Percentiles rank a stretch among this genome's conserved stretches.
Conservation (phyloP, 2,329 filamentous ascomycete genomes). For the Apiospora kogelbergensis region DNA sequence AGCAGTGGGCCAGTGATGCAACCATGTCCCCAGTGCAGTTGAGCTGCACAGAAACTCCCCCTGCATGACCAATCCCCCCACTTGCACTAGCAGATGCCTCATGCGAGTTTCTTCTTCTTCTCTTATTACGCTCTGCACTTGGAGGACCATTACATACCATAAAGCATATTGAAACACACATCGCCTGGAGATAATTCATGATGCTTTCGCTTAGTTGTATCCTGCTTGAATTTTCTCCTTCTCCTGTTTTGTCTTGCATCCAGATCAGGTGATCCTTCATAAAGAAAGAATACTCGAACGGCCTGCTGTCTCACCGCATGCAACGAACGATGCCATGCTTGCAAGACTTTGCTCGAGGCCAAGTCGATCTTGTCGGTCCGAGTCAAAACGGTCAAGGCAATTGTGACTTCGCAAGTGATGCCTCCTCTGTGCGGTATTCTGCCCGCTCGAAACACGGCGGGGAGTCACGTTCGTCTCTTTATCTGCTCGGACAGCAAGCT, state of each 20-base stretch:
- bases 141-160: neutral
- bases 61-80: neutral
- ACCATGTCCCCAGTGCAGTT: neutral
- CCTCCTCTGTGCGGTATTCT: no score
- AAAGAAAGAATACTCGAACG: no score
- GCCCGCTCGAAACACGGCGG: neutral
- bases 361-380: neutral
- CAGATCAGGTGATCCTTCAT: neutral
- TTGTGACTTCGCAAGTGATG: neutral
- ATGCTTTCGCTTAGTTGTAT: neutral
- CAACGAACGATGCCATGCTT: neutral
- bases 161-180: neutral
- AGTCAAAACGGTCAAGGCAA: neutral
- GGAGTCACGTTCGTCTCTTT: neutral
- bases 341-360: neutral
- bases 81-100: neutral
- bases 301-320: neutral
- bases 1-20: neutral
- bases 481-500: neutral
- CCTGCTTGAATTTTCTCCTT: neutral
- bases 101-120: no score
- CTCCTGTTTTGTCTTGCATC: neutral
- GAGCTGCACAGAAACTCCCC: neutral
- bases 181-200: neutral
- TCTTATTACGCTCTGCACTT: no score